Percentiles rank a stretch among this genome's conserved stretches.
phyloP scores from a whole-genome alignment of 805 yeast genomes.

The Starmera quercuum region DNA sequence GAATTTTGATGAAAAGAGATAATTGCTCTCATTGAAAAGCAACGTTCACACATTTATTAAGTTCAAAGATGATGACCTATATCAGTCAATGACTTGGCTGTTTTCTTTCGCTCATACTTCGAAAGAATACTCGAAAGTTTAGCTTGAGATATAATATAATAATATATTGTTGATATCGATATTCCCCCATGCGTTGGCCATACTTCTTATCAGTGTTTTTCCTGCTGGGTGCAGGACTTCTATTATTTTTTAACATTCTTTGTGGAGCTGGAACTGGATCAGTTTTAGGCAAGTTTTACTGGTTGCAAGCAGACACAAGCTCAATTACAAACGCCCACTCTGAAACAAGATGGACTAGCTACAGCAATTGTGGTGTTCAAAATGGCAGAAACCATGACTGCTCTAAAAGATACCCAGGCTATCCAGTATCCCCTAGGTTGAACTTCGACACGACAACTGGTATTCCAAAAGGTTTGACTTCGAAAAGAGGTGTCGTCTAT shows the following conservation, averaged over 20 bases:
- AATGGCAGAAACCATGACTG: slow-evolving; percentile 44
- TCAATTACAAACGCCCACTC: slow-evolving; percentile 31
- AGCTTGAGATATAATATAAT: no score
- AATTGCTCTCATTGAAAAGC: no score
- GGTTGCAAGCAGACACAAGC: slow-evolving; percentile 70
- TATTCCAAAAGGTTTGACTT: slow-evolving; percentile 47
- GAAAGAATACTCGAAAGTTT: no score
- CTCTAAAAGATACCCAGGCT: slow-evolving; percentile 57
- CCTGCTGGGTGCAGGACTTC: slow-evolving; percentile 39
- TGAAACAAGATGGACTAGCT: slow-evolving; percentile 73
- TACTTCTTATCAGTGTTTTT: slow-evolving; percentile 24
- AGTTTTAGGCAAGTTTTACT: slow-evolving; percentile 61
- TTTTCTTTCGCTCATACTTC: no score
- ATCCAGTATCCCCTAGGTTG: slow-evolving; percentile 73
- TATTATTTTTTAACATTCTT: slow-evolving; percentile 56
- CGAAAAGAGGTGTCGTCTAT: slow-evolving; percentile 45
- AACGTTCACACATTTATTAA: no score
- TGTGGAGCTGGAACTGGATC: slow-evolving; percentile 51
- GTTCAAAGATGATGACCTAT: no score
- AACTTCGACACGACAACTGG: slow-evolving; percentile 51
- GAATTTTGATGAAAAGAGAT: no score
- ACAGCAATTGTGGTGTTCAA: slow-evolving; percentile 46
- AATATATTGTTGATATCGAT: no score
- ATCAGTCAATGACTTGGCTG: no score
- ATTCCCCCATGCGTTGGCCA: slow-evolving; percentile 26